Percentiles rank a stretch among this genome's conserved stretches.
phyloP scores from a whole-genome alignment of 768 basidiomycete genomes.

The Mycena floridula region DNA sequence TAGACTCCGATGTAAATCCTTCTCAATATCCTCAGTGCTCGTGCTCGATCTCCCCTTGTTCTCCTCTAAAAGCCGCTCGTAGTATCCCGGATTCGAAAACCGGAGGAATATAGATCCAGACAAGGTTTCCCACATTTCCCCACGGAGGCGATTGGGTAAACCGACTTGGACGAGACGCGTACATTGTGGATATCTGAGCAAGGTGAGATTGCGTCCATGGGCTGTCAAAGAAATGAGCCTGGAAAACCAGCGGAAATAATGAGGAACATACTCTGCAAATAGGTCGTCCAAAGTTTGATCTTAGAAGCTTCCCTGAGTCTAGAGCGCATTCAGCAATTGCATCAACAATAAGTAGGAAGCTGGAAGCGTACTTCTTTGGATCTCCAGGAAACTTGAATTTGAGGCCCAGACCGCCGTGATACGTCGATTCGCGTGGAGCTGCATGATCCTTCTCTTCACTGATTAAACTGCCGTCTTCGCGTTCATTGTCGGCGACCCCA shows the following conservation, averaged over 20 bases:
- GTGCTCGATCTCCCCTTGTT: constrained; percentile 75
- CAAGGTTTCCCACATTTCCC: constrained; percentile 97
- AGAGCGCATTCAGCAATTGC: no score
- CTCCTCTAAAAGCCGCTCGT: constrained; percentile 67
- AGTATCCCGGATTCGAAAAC: constrained; percentile 79
- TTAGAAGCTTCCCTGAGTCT: constrained; percentile 90
- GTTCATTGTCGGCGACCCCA: constrained; percentile 55
- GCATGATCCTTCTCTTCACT: constrained; percentile 46
- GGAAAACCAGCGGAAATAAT: not conserved
- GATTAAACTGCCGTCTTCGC: constrained; percentile 62
- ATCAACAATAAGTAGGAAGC: not conserved
- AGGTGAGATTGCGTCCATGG: constrained; percentile 92
- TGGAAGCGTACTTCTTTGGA: constrained; percentile 63
- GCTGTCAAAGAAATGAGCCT: constrained; percentile 34
- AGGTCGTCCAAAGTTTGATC: constrained; percentile 91
- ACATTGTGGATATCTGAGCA: constrained; percentile 93
- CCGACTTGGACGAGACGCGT: constrained; percentile 98
- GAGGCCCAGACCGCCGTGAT: constrained; percentile 75
- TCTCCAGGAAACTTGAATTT: constrained; percentile 90
- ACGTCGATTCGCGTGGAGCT: constrained; percentile 41
- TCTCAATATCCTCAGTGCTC: constrained; percentile 98
- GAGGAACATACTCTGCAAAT: constrained; percentile 59
- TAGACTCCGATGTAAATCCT: constrained; percentile 91
- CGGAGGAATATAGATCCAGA: constrained; percentile 93
- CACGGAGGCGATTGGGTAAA: constrained; percentile 87